Conservation (phyloP, 495 filamentous ascomycete species). For the Aspergillus ostianus region DNA sequence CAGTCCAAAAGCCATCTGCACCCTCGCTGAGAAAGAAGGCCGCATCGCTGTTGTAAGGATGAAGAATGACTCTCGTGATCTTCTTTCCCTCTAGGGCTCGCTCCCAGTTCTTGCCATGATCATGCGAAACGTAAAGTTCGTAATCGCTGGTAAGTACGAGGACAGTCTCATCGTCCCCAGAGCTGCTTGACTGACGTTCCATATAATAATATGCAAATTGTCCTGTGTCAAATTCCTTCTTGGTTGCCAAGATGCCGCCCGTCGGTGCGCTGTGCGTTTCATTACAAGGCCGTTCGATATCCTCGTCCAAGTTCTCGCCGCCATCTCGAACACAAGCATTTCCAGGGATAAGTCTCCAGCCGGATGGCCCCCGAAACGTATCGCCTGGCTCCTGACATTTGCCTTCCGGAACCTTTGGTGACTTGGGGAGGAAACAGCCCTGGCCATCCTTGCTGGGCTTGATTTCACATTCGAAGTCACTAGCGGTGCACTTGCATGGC, state of each 20-base stretch:
- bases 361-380: conserved; percentile 79
- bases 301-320: conserved; percentile 42
- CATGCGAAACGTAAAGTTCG: conserved; percentile 66
- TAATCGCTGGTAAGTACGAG: conserved; percentile 68
- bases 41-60: conserved; percentile 73
- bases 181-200: conserved; percentile 68
- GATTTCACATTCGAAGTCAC: conserved; percentile 93
- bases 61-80: conserved; percentile 66
- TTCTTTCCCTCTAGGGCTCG: conserved; percentile 59
- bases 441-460: conserved; percentile 64
- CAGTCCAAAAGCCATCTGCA: conserved; percentile 71
- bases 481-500: conserved; percentile 72
- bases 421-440: conserved; percentile 61
- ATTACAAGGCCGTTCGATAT: conserved; percentile 50
- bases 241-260: conserved; percentile 57
- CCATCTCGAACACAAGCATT: conserved; percentile 72
- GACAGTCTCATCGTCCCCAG: conserved; percentile 74
- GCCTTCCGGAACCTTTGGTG: conserved; percentile 50
- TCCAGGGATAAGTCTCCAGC: conserved; percentile 89
- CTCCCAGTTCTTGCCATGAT: conserved; percentile 87
- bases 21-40: conserved; percentile 78
- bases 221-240: conserved; percentile 56
- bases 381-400: conserved; percentile 64
- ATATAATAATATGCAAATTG: conserved; percentile 73
- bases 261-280: conserved; percentile 45